These are phyloP conservation scores for Fusarium circinatum DNA, from an alignment of 2,329 filamentous ascomycete species.

Conservation along the genomic window DNA sequence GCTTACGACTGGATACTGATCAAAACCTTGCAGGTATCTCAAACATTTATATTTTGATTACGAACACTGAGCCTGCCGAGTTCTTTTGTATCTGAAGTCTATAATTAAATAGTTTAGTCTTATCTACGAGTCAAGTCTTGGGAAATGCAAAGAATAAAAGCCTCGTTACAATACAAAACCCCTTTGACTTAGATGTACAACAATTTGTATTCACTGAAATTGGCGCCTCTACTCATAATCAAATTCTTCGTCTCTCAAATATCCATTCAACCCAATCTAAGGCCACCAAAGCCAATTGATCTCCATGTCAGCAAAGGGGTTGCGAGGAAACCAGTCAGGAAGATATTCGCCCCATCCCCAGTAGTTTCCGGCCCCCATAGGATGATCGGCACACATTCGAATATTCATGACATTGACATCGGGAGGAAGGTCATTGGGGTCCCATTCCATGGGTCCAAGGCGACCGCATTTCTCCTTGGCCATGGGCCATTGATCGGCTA, in stretches of 20 bases:
- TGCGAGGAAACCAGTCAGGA: conserved; percentile 21
- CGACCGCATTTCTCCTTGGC: conserved; percentile 23
- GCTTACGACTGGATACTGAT: conserved; percentile 29
- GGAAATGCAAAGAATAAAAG: not conserved
- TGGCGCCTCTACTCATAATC: not conserved
- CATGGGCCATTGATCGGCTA: conserved; percentile 10
- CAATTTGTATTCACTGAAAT: not conserved
- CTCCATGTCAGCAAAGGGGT: conserved; percentile 12
- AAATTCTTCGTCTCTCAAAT: too few relatives aligned
- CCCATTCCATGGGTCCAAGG: conserved; percentile 29
- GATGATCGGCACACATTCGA: conserved; percentile 25
- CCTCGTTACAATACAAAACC: not conserved
- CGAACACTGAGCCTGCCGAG: accelerated
- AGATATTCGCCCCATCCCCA: conserved; percentile 30
- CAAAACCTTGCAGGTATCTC: not conserved
- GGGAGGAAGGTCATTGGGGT: conserved; percentile 13
- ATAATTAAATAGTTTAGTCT: not conserved
- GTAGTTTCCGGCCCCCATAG: conserved; percentile 20
- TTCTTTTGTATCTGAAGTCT: not conserved
- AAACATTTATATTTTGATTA: accelerated
- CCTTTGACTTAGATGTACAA: not conserved
- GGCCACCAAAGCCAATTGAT: not conserved
- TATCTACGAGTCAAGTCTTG: not conserved
- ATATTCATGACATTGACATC: conserved; percentile 1
- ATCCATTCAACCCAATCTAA: not conserved